phyloP scores from a whole-genome alignment of 352 stramenopile species.

The Phytophthora hibernalis region DNA sequence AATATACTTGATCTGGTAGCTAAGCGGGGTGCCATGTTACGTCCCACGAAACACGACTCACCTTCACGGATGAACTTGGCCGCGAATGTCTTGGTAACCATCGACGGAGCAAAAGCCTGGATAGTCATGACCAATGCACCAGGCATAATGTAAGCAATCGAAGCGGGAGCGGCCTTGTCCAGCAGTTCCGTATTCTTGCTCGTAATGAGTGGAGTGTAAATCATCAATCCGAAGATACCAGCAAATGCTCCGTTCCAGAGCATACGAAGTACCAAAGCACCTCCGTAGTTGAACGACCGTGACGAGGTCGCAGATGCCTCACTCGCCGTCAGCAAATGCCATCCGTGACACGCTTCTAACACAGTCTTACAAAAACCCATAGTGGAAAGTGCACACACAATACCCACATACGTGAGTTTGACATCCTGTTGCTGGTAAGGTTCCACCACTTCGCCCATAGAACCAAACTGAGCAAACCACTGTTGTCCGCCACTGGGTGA shows the following conservation, averaged over 20 bases:
- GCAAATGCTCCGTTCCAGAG: slow-evolving; percentile 73
- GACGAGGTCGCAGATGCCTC: slow-evolving; percentile 56
- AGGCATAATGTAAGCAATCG: slow-evolving; percentile 53
- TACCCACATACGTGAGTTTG: slow-evolving; percentile 65
- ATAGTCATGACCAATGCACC: slow-evolving; percentile 49
- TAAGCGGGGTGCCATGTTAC: slow-evolving; percentile 73
- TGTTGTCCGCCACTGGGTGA: slow-evolving; percentile 62
- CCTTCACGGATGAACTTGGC: slow-evolving; percentile 80
- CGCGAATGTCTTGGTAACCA: slow-evolving; percentile 61
- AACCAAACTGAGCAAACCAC: slow-evolving; percentile 68
- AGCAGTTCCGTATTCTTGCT: slow-evolving; percentile 51
- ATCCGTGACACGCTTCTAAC: slow-evolving; percentile 64
- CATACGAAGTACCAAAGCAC: slow-evolving; percentile 62
- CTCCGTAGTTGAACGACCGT: slow-evolving; percentile 66
- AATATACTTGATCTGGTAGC: slow-evolving; percentile 72
- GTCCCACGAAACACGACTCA: slow-evolving; percentile 68
- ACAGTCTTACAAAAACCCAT: slow-evolving; percentile 70
- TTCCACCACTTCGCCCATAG: slow-evolving; percentile 59
- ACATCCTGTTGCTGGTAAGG: slow-evolving; percentile 64
- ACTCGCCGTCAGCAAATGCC: slow-evolving; percentile 58
- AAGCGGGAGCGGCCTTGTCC: slow-evolving; percentile 40
- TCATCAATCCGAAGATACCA: slow-evolving; percentile 67
- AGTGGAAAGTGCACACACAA: slow-evolving; percentile 55
- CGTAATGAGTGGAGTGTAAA: slow-evolving; percentile 55
- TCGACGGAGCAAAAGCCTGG: slow-evolving; percentile 51